phyloP scores from a whole-genome alignment of 31 red algal species.

The Odonthalia washingtoniensis region DNA sequence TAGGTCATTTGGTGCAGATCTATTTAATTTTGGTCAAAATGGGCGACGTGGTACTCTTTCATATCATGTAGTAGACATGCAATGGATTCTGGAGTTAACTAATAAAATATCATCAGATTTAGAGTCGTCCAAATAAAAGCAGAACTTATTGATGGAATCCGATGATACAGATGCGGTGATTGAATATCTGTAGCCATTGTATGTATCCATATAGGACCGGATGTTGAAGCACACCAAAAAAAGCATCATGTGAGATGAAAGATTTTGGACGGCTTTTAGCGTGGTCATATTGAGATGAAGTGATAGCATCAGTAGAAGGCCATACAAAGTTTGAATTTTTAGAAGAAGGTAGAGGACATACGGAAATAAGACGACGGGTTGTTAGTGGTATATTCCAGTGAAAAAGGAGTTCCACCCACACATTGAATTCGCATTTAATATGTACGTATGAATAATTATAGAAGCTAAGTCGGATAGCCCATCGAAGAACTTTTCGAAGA shows the following conservation, averaged over 20 bases:
- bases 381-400: background rate
- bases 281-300: background rate
- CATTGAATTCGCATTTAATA: background rate
- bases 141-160: background rate
- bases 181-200: background rate
- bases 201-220: background rate
- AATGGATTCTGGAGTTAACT: background rate
- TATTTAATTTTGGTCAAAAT: background rate
- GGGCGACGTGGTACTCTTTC: background rate
- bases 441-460: background rate
- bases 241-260: background rate
- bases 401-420: background rate
- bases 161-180: too few relatives aligned
- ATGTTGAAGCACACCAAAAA: background rate
- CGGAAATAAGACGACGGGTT: background rate
- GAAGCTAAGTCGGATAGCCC: background rate
- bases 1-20: background rate
- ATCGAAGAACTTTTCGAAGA: slow-evolving; percentile 12
- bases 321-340: background rate
- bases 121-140: background rate
- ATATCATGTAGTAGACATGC: background rate
- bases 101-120: background rate
- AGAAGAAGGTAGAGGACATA: background rate
- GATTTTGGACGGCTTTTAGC: background rate
- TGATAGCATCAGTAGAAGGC: background rate